These are phyloP conservation scores for Pythium oligandrum DNA, from an alignment of 352 stramenopile species.

Conservation along the genomic window DNA sequence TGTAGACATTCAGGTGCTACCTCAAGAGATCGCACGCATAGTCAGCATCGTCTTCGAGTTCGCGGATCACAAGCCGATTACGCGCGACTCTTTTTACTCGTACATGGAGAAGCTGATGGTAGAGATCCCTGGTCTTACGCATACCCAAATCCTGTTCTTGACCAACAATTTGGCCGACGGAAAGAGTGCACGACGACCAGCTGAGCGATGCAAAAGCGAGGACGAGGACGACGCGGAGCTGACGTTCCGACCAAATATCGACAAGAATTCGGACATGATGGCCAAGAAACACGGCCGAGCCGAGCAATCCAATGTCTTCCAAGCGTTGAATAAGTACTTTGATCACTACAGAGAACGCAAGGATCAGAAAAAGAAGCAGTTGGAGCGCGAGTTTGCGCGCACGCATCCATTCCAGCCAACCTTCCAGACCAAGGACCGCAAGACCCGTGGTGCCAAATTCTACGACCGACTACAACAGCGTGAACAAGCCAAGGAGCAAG, in stretches of 20 bases:
- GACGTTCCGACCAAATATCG: slow-evolving; percentile 65
- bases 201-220: slow-evolving; percentile 15
- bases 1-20: slow-evolving; percentile 40
- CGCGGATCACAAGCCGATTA: slow-evolving; percentile 40
- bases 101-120: slow-evolving; percentile 65
- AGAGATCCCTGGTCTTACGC: slow-evolving; percentile 57
- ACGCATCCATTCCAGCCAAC: slow-evolving; percentile 63
- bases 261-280: slow-evolving; percentile 63
- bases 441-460: slow-evolving; percentile 32
- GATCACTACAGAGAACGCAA: slow-evolving; percentile 64
- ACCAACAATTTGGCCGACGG: slow-evolving; percentile 43
- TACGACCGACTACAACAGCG: slow-evolving; percentile 45
- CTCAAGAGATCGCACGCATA: slow-evolving; percentile 46
- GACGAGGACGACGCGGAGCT: slow-evolving; percentile 37
- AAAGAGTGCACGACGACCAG: slow-evolving; percentile 21
- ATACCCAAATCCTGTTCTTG: slow-evolving; percentile 72
- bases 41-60: slow-evolving; percentile 66
- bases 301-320: slow-evolving; percentile 57
- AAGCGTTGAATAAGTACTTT: slow-evolving; percentile 67
- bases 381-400: slow-evolving; percentile 51
- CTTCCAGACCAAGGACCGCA: slow-evolving; percentile 37
- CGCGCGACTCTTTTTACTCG: slow-evolving; percentile 27
- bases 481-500: slow-evolving; percentile 2
- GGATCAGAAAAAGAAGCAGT: slow-evolving; percentile 42
- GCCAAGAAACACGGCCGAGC: slow-evolving; percentile 56